Conservation (phyloP, 75 land plant genomes). For the Larix kaempferi region DNA sequence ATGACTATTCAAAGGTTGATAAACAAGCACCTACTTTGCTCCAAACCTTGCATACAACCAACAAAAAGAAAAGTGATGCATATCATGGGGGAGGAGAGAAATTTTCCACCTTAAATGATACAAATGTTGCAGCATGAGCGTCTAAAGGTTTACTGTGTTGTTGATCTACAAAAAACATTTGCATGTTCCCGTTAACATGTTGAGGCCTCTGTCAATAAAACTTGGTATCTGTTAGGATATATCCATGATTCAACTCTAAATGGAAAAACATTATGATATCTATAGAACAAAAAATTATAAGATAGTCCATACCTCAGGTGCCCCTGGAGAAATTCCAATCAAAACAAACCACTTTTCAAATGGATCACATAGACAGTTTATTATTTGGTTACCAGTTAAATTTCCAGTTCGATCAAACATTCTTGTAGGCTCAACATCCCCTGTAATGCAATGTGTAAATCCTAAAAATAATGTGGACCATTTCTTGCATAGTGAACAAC, state of each 20-base stretch:
- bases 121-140: constrained; percentile 96
- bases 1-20: background rate
- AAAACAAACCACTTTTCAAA: constrained; percentile 96
- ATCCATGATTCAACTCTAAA: background rate
- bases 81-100: background rate
- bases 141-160: constrained; percentile 93
- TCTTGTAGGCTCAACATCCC: too few relatives aligned
- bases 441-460: too few relatives aligned
- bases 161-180: constrained; percentile 95
- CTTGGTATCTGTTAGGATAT: background rate
- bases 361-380: too few relatives aligned
- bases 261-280: background rate
- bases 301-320: constrained; percentile 70
- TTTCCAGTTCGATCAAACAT: too few relatives aligned
- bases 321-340: constrained; percentile 97
- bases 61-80: background rate
- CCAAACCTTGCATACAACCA: background rate
- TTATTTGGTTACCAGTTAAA: too few relatives aligned
- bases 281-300: background rate
- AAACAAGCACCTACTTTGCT: background rate
- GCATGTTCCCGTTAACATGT: constrained; percentile 95
- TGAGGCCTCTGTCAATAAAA: constrained; percentile 68
- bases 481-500: too few relatives aligned
- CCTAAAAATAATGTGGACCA: too few relatives aligned
- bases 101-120: constrained; percentile 55